Evolutionary conservation across 306 rosid genomes (phyloP), one percentile per base, ranked within the genome.

Genomic region (Carpinus viminea): DNA sequence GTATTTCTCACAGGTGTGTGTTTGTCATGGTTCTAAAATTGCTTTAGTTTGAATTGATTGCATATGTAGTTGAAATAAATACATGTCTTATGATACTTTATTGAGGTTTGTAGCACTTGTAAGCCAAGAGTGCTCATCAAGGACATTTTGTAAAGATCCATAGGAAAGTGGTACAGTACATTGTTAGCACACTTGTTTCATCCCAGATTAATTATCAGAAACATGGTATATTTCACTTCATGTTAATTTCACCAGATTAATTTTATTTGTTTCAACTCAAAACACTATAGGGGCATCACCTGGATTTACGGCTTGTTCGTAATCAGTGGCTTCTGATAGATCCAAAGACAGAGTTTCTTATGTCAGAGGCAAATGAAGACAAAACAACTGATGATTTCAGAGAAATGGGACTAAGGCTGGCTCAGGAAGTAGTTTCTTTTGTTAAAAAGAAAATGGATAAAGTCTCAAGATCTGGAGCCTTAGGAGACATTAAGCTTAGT

Each of bases 331-430:
- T 94, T 79, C 76, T 89, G 89, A 81, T 92, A 72, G 97, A 92
- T 86, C 97, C 98, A 76, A 87, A 83, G 83, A 81, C 86, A 62
- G 95, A 94, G 81, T 83, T 91, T 84, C 95, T 94, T 61, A 92
- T 94, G 98, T 94, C 98, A 5, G 92, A 92, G 86, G 92, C 77
- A 61, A 94, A 94, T 80, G 97, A 94, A 82, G 98, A 94, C 78
- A 94, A 88, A 87, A 92, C 98, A 47, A 82, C 94, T 46, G 97
- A 89, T 79, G 97, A 92, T 86, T 94, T 92, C 84, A 86, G 92
- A 91, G 97, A 89, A 85, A 94, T 94, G 98, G 98, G 98, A 79
- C 87, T 78, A 60, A 88, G 98, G 87, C 87, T 94, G 74, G 97
- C 98, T 60, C 81, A 88, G 81, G 98, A 94, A 88, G 93, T 92